A percentile compares a stretch with the other conserved stretches of the same genome.
phyloP scores from a whole-genome alignment of 192 early-diverging fungal species.

The Kickxella alabastrina region DNA sequence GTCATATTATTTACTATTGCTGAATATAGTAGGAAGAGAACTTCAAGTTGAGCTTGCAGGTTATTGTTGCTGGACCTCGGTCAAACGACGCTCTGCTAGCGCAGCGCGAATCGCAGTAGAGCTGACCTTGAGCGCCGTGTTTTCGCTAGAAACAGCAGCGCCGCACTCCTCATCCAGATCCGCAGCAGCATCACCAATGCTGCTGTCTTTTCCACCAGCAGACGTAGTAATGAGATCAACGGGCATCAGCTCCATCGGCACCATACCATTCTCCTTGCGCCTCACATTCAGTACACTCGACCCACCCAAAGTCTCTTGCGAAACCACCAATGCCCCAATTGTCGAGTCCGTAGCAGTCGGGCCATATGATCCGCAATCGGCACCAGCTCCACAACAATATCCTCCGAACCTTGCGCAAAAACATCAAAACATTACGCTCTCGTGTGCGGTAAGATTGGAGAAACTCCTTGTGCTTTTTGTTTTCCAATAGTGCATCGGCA shows the following conservation, averaged over 20 bases:
- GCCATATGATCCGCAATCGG: slow-evolving; percentile 81
- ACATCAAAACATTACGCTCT: slow-evolving; percentile 56
- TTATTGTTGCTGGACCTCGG: too few relatives aligned
- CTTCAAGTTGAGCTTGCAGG: too few relatives aligned
- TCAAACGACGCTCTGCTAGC: slow-evolving; percentile 14
- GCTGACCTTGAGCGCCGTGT: slow-evolving; percentile 68
- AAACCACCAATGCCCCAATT: slow-evolving; percentile 78
- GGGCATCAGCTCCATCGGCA: slow-evolving; percentile 59
- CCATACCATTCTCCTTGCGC: slow-evolving; percentile 54
- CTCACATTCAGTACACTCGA: slow-evolving; percentile 74
- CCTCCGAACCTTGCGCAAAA: slow-evolving; percentile 54
- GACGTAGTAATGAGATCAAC: slow-evolving; percentile 66
- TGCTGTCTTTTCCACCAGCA: neutral
- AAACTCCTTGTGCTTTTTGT: slow-evolving; percentile 65
- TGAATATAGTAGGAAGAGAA: neutral
- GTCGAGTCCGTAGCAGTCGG: slow-evolving; percentile 72
- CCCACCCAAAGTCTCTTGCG: slow-evolving; percentile 74
- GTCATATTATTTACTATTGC: neutral
- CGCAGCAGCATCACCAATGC: slow-evolving; percentile 9
- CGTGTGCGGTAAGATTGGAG: slow-evolving; percentile 67
- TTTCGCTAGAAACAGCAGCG: slow-evolving; percentile 24
- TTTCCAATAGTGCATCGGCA: slow-evolving; percentile 62
- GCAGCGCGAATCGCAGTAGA: slow-evolving; percentile 67
- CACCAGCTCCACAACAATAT: slow-evolving; percentile 53
- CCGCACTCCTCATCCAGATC: slow-evolving; percentile 15